phyloP scores from a whole-genome alignment of 768 basidiomycete genomes.

The Gelatoporia subvermispora region DNA sequence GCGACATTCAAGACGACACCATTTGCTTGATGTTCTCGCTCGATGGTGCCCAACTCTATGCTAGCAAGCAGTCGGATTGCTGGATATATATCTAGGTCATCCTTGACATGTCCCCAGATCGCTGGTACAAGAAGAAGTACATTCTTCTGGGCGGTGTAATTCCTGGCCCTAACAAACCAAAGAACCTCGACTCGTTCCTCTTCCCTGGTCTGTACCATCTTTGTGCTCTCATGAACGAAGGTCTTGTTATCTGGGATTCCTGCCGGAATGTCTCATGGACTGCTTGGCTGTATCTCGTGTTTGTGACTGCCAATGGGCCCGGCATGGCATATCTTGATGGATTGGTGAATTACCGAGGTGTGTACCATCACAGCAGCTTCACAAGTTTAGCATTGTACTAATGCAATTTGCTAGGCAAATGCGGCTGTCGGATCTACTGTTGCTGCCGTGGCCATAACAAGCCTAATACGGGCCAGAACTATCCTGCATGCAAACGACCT shows the following conservation, averaged over 20 bases:
- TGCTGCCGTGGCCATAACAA: constrained; percentile 24
- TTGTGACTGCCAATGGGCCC: constrained; percentile 6
- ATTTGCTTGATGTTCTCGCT: constrained; percentile 19
- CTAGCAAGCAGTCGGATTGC: constrained; percentile 25
- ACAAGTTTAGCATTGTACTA: too few species aligned
- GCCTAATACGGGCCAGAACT: constrained; percentile 24
- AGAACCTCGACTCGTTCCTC: constrained; percentile 28
- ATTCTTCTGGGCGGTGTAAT: constrained; percentile 23
- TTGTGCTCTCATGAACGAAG: constrained; percentile 21
- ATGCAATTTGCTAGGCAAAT: constrained; percentile 8
- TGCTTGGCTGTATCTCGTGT: constrained; percentile 2
- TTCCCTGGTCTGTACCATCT: constrained; percentile 26
- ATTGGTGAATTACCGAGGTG: constrained; percentile 29
- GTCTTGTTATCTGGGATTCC: constrained; percentile 26
- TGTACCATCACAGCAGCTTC: constrained; percentile 2
- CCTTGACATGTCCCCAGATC: constrained; percentile 18
- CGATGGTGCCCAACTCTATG: constrained; percentile 26
- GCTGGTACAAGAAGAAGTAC: constrained; percentile 22
- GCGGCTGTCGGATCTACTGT: constrained; percentile 34
- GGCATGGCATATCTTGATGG: constrained; percentile 25
- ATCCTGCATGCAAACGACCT: constrained; percentile 26
- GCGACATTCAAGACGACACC: constrained; percentile 21
- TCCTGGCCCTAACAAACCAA: constrained; percentile 28
- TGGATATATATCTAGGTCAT: constrained; percentile 31
- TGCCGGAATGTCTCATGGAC: not conserved